These are phyloP conservation scores for Hemileccinum rubropunctum DNA, from an alignment of 768 basidiomycete species.

Conservation along the genomic window DNA sequence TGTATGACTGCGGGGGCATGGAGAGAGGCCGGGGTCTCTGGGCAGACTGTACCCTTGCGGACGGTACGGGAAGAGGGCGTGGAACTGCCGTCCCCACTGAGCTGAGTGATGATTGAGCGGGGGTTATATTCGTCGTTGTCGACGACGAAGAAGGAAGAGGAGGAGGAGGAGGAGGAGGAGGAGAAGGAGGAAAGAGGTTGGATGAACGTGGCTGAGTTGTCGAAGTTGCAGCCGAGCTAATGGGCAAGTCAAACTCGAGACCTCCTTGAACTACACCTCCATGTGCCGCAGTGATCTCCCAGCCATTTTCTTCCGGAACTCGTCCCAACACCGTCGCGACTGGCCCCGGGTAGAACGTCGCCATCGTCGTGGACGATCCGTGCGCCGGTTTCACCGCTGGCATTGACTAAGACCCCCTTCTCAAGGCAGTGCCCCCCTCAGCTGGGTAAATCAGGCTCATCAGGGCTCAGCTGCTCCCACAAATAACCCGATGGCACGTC, in stretches of 20 bases:
- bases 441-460: conserved; percentile 17
- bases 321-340: conserved; percentile 45
- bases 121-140: conserved; percentile 9
- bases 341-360: conserved; percentile 45
- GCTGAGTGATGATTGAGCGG: conserved; percentile 1
- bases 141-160: conserved; percentile 14
- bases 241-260: conserved; percentile 66
- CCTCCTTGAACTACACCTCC: conserved; percentile 49
- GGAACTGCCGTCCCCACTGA: conserved; percentile 30
- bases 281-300: conserved; percentile 46
- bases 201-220: conserved; percentile 24
- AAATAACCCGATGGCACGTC: conserved; percentile 4
- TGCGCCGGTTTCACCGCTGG: background rate
- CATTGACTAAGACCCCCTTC: conserved; percentile 12
- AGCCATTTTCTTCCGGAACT: conserved; percentile 49
- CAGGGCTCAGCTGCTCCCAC: conserved; percentile 5
- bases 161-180: conserved; percentile 16
- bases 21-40: conserved; percentile 62
- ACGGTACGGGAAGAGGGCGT: conserved; percentile 31
- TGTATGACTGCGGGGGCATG: conserved; percentile 66
- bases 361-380: conserved; percentile 24
- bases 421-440: conserved; percentile 23
- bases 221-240: conserved; percentile 26
- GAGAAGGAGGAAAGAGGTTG: conserved; percentile 17
- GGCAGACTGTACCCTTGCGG: conserved; percentile 20